Conservation (phyloP, 2,329 filamentous ascomycete species). For the Dichotomopilus funicola region DNA sequence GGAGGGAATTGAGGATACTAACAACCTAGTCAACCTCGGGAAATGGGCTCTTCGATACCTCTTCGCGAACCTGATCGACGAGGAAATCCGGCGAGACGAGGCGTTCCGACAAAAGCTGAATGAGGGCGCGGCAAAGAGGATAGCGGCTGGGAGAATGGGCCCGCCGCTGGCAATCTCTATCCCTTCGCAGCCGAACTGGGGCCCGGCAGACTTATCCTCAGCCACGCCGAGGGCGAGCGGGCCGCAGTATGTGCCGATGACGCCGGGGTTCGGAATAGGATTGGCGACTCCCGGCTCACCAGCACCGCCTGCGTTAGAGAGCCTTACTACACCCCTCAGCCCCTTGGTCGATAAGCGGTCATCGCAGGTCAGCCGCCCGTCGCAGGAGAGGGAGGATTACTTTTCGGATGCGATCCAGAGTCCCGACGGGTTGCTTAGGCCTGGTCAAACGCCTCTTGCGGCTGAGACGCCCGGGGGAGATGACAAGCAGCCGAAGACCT, state of each 20-base stretch:
- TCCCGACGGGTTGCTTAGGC: slow-evolving; percentile 41
- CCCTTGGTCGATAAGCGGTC: slow-evolving; percentile 51
- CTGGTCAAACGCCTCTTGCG: slow-evolving; percentile 39
- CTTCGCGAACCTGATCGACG: slow-evolving; percentile 81
- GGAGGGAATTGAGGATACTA: slow-evolving; percentile 9
- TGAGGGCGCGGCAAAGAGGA: slow-evolving; percentile 52
- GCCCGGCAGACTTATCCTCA: slow-evolving; percentile 38
- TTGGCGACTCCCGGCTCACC: slow-evolving; percentile 58
- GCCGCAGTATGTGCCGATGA: slow-evolving; percentile 52
- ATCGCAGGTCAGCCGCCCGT: slow-evolving; percentile 53
- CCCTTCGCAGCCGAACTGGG: slow-evolving; percentile 34
- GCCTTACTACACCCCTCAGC: slow-evolving; percentile 35
- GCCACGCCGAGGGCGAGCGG: slow-evolving; percentile 62
- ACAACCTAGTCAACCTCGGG: slow-evolving; percentile 74
- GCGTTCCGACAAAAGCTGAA: slow-evolving; percentile 63
- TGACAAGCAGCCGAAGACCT: slow-evolving; percentile 30
- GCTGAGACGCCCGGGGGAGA: slow-evolving; percentile 21
- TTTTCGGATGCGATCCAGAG: slow-evolving; percentile 59
- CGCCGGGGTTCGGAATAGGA: slow-evolving; percentile 73
- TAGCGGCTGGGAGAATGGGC: slow-evolving; percentile 47
- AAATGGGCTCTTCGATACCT: slow-evolving; percentile 95
- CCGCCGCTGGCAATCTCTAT: slow-evolving; percentile 54
- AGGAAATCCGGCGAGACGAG: slow-evolving; percentile 80
- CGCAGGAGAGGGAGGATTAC: slow-evolving; percentile 66
- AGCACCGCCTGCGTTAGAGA: slow-evolving; percentile 45